Percentiles rank a stretch among this genome's conserved stretches.
phyloP scores from a whole-genome alignment of 176 grass and related monocot species.

The Musa itinerans region DNA sequence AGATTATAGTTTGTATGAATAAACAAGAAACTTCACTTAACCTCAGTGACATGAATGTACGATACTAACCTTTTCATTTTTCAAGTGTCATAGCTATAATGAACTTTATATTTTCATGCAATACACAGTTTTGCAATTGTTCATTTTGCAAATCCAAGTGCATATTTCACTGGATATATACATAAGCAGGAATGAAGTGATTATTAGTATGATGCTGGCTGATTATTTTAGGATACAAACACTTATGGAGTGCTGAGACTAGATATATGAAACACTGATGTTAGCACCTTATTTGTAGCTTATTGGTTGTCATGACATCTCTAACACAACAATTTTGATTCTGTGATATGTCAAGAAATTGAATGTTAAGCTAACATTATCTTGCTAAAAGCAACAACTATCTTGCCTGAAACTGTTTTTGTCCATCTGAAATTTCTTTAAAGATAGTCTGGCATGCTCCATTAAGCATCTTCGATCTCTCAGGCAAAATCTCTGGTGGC shows the following conservation, averaged over 20 bases:
- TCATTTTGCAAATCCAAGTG: no score
- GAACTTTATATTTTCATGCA: no score
- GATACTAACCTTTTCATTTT: background rate
- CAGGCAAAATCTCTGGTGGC: conserved; percentile 9
- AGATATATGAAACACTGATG: background rate
- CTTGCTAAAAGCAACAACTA: background rate
- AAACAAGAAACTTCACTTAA: background rate
- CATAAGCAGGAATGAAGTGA: background rate
- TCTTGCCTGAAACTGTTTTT: conserved; percentile 17
- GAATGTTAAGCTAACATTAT: background rate
- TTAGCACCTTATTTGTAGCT: background rate
- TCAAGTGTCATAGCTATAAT: no score
- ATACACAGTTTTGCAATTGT: no score
- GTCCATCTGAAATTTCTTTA: conserved; percentile 6
- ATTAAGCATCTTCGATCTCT: conserved; percentile 15
- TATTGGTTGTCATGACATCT: background rate
- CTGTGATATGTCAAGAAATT: background rate
- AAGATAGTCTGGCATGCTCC: conserved; percentile 13
- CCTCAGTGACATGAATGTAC: background rate
- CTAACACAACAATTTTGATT: background rate
- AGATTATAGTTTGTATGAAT: no score
- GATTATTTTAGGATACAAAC: background rate
- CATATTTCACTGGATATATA: no score
- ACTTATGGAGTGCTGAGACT: background rate
- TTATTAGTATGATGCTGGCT: background rate